Evolutionary conservation across 2,329 filamentous ascomycete genomes (phyloP), one percentile per base, ranked within the genome.

Genomic region (Hypoxylon sp.): DNA sequence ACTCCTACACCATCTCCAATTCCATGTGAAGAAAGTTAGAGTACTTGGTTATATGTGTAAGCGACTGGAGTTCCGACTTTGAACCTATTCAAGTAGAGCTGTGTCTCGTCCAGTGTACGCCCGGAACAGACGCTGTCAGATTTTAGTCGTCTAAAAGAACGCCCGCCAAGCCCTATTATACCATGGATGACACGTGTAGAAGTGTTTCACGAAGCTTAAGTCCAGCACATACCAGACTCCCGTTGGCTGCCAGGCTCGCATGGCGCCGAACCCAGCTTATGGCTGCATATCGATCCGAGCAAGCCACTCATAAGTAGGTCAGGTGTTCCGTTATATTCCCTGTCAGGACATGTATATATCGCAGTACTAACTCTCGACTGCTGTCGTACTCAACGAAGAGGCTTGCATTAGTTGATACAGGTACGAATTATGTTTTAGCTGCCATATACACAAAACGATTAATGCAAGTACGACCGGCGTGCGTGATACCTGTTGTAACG

Each of bases 391-490:
- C n/a, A n/a, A 29, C 23, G 11, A 26, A 16, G 37, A 32, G 34
- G 20, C 8, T 21, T 36, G 50, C 41, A 40, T 46, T 46, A 25
- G 16, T 51, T 20, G 27, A 56, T 45, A 21, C 46, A 23, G 36
- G 38, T 32, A 17, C 23, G 15, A 50, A 25, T 36, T 48, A 55
- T 51, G 43, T 55, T 40, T 38, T 46, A 36, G 34, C 36, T 51
- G 34, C 38, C 47, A 46, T 51, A 51, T 58, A 55, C 42, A 48
- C 31, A 17, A 38, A 48, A 46, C 19, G n/a, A n/a, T n/a, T n/a
- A n/a, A 47, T 46, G 45, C 54, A 55, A 40, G 37, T 48, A 37
- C 29, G 40, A 54, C 26, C 48, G 47, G 37, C 37, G 5, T 23
- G 34, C n/a, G n/a, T 42, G 40, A 31, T 34, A 27, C 37, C 44